Percentiles rank a stretch among this genome's conserved stretches.
phyloP scores from a whole-genome alignment of 2,329 filamentous ascomycete species.

The Waltergamsia citrina region DNA sequence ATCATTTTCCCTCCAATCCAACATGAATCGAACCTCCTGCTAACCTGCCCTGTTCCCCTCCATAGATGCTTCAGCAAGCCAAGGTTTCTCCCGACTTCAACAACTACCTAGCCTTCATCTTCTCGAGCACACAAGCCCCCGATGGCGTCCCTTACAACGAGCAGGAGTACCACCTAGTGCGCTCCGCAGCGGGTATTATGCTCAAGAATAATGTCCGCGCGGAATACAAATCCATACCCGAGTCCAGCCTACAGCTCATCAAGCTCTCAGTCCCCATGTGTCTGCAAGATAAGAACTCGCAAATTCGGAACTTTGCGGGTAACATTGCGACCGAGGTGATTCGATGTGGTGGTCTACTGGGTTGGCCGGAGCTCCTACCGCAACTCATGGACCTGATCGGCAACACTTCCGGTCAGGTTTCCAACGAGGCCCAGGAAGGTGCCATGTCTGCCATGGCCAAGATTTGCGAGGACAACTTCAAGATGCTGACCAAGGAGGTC shows the following conservation, averaged over 20 bases:
- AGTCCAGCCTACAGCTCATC: conserved; percentile 64
- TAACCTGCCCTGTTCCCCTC: too few species aligned
- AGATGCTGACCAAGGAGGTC: conserved; percentile 77
- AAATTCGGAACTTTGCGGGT: conserved; percentile 83
- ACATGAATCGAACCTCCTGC: conserved; percentile 10
- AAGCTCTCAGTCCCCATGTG: conserved; percentile 69
- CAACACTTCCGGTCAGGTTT: conserved; percentile 59
- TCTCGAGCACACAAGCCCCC: conserved; percentile 60
- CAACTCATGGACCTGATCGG: conserved; percentile 71
- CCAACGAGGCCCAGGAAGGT: conserved; percentile 73
- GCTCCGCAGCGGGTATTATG: conserved; percentile 85
- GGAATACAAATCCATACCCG: conserved; percentile 66
- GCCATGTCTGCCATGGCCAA: conserved; percentile 89
- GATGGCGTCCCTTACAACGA: conserved; percentile 48
- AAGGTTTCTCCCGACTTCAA: conserved; percentile 86
- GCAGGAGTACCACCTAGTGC: conserved; percentile 63
- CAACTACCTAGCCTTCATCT: conserved; percentile 91
- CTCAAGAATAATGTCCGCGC: conserved; percentile 86
- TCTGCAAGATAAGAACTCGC: conserved; percentile 69
- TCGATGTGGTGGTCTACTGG: conserved; percentile 71
- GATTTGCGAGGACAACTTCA: conserved; percentile 94
- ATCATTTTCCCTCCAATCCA: conserved; percentile 6
- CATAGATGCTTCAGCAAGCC: conserved; percentile 85
- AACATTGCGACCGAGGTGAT: conserved; percentile 93
- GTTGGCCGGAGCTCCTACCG: conserved; percentile 84